A percentile compares a stretch with the other conserved stretches of the same genome.
phyloP scores from a whole-genome alignment of 345 rosid species.

The Eucalyptus caleyi region DNA sequence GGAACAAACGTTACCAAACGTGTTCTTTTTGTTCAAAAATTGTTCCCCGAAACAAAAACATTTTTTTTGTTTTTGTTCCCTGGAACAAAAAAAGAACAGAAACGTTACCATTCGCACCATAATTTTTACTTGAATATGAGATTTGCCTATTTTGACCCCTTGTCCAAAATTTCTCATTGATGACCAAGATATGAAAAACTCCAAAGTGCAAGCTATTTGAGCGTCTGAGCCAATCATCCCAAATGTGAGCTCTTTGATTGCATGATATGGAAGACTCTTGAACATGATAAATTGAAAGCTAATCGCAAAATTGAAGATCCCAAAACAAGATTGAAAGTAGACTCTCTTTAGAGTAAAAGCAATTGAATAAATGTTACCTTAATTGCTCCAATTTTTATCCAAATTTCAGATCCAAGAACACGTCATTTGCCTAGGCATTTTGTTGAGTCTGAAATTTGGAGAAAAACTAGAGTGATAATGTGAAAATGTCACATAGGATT shows the following conservation, averaged over 20 bases:
- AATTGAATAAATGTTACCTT: neutral
- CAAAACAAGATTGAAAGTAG: neutral
- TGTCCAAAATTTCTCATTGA: neutral
- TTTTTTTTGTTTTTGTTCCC: too few relatives aligned
- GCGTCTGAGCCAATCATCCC: accelerated
- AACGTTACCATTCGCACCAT: too few relatives aligned
- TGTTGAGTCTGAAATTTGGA: too few relatives aligned
- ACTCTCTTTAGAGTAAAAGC: neutral
- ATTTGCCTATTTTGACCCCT: accelerated
- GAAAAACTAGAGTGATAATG: too few relatives aligned
- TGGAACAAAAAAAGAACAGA: too few relatives aligned
- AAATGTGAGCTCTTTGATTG: neutral
- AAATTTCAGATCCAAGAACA: neutral
- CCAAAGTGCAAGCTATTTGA: neutral
- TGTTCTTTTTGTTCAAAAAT: too few relatives aligned
- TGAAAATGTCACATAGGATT: neutral
- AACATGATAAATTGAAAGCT: neutral
- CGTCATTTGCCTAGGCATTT: accelerated
- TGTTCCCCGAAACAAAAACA: too few relatives aligned
- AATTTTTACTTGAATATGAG: neutral
- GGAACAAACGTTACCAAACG: too few relatives aligned
- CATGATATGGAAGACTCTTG: too few relatives aligned
- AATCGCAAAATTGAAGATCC: neutral
- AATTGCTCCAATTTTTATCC: neutral
- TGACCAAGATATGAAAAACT: neutral